phyloP scores from a whole-genome alignment of 257 asterid species.

The Knoxia roxburghii region DNA sequence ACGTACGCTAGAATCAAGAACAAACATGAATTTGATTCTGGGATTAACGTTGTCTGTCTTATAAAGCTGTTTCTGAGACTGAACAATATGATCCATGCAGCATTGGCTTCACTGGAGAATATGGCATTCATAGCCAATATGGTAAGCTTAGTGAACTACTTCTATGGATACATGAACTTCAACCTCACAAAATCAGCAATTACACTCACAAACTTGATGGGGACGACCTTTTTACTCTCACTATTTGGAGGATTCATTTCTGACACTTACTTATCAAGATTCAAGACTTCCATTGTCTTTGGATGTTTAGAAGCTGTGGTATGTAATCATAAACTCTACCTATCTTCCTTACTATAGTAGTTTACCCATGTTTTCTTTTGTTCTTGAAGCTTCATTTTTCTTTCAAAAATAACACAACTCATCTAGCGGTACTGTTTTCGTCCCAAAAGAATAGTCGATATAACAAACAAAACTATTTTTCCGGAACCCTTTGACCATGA shows the following conservation, averaged over 20 bases:
- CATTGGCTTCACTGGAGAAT: slow-evolving; percentile 39
- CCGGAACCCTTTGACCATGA: too few relatives aligned
- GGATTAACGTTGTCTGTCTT: neutral
- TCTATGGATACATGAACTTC: slow-evolving; percentile 57
- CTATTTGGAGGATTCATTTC: slow-evolving; percentile 56
- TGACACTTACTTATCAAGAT: slow-evolving; percentile 55
- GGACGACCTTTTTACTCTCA: slow-evolving; percentile 49
- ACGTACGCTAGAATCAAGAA: too few relatives aligned
- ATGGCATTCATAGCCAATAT: slow-evolving; percentile 46
- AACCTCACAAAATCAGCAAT: slow-evolving; percentile 52
- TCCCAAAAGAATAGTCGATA: too few relatives aligned
- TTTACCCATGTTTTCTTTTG: neutral
- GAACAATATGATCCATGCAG: slow-evolving; percentile 24
- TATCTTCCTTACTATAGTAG: neutral
- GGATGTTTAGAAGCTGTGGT: slow-evolving; percentile 47
- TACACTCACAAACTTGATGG: slow-evolving; percentile 48
- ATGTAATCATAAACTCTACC: slow-evolving; percentile 7
- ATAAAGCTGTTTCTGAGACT: neutral
- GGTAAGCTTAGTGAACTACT: slow-evolving; percentile 53
- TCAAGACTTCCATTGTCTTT: slow-evolving; percentile 51
- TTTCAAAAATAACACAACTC: too few relatives aligned
- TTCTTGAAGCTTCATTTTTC: too few relatives aligned
- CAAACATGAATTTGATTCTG: too few relatives aligned
- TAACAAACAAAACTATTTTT: too few relatives aligned
- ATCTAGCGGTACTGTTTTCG: too few relatives aligned